Evolutionary conservation across 2,329 filamentous ascomycete genomes (phyloP), one percentile per base, ranked within the genome.

Genomic region (Escovopsis sp.): DNA sequence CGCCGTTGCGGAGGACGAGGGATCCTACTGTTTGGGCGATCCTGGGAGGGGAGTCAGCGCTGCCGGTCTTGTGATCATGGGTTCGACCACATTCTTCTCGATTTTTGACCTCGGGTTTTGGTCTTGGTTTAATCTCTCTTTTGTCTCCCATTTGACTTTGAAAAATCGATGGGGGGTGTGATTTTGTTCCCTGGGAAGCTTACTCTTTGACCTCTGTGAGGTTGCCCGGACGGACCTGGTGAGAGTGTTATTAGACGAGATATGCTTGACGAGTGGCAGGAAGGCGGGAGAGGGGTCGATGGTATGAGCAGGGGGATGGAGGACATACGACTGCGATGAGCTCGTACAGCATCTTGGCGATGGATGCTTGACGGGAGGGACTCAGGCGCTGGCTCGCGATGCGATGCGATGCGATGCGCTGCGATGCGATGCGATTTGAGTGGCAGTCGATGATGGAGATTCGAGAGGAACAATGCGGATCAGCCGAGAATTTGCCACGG

Each of bases 171-270:
- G 30, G 28, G 13, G 21, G 14, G 17, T 23, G 9, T 21, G 29
- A 21, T 34, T 43, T 5, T 10, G 10, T 23, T 23, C 10, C 21
- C 39, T 40, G 41, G 42, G 38, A 38, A 46, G 65, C 71, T 48
- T 76, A 94, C 86, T 96, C 88, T 75, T 88, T 92, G 51, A 94
- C 87, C 70, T 96, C 88, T 55, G 70, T 66, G 55, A 94, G 65
- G 62, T 76, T 88, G 68, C 84, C 84, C 47, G 86, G 84, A 54
- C 90, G 88, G 65, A 93, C 86, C 90, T 96, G 31, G 33, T 29
- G 10, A 10, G 4, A 13, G 23, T 29, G 25, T 51, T 47, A 51
- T n/a, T n/a, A n/a, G n/a, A n/a, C n/a, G n/a, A n/a, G n/a, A n/a
- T n/a, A n/a, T n/a, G n/a, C n/a, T n/a, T n/a, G n/a, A n/a, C n/a